Percentiles rank a stretch among this genome's conserved stretches.
phyloP scores from a whole-genome alignment of 306 rosid species.

The Sesbania bispinosa region DNA sequence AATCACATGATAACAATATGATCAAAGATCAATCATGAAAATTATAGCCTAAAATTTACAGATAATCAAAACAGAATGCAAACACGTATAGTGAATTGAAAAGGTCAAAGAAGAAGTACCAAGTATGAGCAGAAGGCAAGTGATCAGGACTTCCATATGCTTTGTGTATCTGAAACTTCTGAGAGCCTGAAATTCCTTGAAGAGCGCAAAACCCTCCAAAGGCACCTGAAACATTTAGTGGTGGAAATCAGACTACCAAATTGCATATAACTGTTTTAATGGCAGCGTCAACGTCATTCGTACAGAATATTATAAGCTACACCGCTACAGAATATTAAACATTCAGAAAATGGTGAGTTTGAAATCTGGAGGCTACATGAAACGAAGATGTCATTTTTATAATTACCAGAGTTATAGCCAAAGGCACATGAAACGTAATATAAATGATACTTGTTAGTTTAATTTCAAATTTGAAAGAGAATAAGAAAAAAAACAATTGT shows the following conservation, averaged over 20 bases:
- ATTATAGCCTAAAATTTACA: neutral
- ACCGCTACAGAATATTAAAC: too few species aligned
- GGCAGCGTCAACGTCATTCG: neutral
- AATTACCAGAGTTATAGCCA: too few species aligned
- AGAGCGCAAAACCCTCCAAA: slow-evolving; percentile 97
- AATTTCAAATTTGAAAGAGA: too few species aligned
- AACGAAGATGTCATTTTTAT: neutral
- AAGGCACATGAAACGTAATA: too few species aligned
- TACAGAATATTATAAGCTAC: too few species aligned
- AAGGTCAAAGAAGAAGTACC: slow-evolving; percentile 39
- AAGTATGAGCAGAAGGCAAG: slow-evolving; percentile 99
- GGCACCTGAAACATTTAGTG: slow-evolving; percentile 73
- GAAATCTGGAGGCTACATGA: neutral
- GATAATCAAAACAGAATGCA: neutral
- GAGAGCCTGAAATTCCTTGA: slow-evolving; percentile 98
- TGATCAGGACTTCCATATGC: slow-evolving; percentile 97
- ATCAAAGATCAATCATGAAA: neutral
- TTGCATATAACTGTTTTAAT: neutral
- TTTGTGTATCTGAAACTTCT: slow-evolving; percentile 97
- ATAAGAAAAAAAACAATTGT: too few species aligned
- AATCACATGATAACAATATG: neutral
- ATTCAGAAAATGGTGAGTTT: neutral
- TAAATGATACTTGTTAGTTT: too few species aligned
- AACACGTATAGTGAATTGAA: neutral
- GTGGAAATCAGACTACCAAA: slow-evolving; percentile 18